Conservation (phyloP, 2,329 filamentous ascomycete species). For the Diaporthe destruens region DNA sequence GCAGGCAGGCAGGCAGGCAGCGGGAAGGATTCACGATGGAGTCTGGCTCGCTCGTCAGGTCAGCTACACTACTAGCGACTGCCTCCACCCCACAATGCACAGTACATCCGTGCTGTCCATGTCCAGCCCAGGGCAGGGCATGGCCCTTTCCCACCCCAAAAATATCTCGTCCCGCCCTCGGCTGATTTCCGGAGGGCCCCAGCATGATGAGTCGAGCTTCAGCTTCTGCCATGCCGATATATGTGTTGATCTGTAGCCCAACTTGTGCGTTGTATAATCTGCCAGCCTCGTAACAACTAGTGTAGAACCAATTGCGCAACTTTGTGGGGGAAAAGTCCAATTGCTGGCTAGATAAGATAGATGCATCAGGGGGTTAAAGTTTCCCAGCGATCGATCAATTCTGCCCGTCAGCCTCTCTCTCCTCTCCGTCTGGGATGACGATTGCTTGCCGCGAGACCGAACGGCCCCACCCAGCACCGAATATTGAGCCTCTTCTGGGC, state of each 20-base stretch:
- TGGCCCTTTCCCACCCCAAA: background rate
- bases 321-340: background rate
- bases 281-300: slow-evolving; percentile 2
- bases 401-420: slow-evolving; percentile 5
- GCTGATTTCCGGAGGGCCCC: background rate
- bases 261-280: background rate
- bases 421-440: background rate
- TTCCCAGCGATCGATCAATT: background rate
- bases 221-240: background rate
- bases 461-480: background rate
- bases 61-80: too few species aligned
- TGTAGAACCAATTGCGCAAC: too few species aligned
- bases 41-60: background rate
- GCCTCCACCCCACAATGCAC: background rate
- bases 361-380: background rate
- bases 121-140: too few species aligned
- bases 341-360: background rate
- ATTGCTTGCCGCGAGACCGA: slow-evolving; percentile 9
- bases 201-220: background rate
- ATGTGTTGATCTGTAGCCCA: background rate
- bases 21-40: slow-evolving; percentile 3
- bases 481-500: slow-evolving; percentile 25
- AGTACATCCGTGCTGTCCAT: too few species aligned
- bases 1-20: background rate
- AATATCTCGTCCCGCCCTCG: slow-evolving; percentile 16